A percentile compares a stretch with the other conserved stretches of the same genome.
These are phyloP conservation scores for Aspergillus affinis DNA, from an alignment of 495 filamentous ascomycete genomes.

Conservation along the genomic window DNA sequence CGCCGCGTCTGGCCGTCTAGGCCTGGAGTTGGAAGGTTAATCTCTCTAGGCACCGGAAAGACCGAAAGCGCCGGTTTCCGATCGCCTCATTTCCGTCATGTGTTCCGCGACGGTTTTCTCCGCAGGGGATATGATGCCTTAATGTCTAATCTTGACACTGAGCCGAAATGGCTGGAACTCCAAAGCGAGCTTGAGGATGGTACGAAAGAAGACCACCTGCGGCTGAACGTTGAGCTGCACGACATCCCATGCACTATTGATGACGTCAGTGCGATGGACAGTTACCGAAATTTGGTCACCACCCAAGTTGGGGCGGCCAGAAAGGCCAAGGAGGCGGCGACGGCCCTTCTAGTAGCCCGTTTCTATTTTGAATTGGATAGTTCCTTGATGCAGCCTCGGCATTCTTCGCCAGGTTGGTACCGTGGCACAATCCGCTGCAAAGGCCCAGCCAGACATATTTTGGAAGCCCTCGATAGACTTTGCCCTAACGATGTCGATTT, in stretches of 20 bases:
- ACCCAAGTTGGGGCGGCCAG: slow-evolving; percentile 16
- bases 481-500: slow-evolving; percentile 15
- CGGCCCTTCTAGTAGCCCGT: slow-evolving; percentile 20
- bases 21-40: slow-evolving; percentile 11
- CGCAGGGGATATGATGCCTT: slow-evolving; percentile 20
- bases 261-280: slow-evolving; percentile 18
- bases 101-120: slow-evolving; percentile 27
- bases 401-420: slow-evolving; percentile 16
- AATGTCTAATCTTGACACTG: slow-evolving; percentile 26
- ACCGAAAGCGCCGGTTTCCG: background rate
- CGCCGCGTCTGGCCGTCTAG: slow-evolving; percentile 21
- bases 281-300: slow-evolving; percentile 25
- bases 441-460: slow-evolving; percentile 14
- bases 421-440: slow-evolving; percentile 21
- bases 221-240: slow-evolving; percentile 18
- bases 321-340: slow-evolving; percentile 18
- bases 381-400: slow-evolving; percentile 9
- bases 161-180: slow-evolving; percentile 20
- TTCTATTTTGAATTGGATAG: slow-evolving; percentile 18
- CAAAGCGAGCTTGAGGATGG: slow-evolving; percentile 9
- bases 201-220: slow-evolving; percentile 9
- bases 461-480: slow-evolving; percentile 17
- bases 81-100: slow-evolving; percentile 20
- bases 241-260: slow-evolving; percentile 19
- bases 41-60: slow-evolving; percentile 23